Conservation (phyloP, 2,329 filamentous ascomycete species). For the Aspergillus sp. region DNA sequence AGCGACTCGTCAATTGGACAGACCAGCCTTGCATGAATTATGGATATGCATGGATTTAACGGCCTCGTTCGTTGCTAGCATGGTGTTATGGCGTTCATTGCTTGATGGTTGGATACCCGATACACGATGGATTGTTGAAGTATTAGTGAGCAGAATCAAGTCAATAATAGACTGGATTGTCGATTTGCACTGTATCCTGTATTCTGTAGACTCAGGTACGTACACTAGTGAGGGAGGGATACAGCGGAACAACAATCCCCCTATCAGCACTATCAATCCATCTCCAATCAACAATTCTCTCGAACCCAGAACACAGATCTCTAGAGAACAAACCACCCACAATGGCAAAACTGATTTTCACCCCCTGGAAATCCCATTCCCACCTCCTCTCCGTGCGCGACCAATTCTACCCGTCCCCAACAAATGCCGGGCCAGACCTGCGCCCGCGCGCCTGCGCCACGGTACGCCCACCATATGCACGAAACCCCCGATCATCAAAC, state of each 20-base stretch:
- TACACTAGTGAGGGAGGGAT: background rate
- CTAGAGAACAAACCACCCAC: too few species aligned
- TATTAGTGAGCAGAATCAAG: too few species aligned
- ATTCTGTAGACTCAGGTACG: background rate
- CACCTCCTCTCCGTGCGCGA: conserved; percentile 28
- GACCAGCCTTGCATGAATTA: conserved; percentile 25
- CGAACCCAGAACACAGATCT: too few species aligned
- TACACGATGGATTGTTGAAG: too few species aligned
- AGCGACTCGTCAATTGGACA: conserved; percentile 18
- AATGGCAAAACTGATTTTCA: conserved; percentile 35
- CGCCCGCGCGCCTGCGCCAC: conserved; percentile 31
- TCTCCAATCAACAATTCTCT: too few species aligned
- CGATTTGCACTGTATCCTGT: conserved; percentile 7
- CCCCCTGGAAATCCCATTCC: conserved; percentile 32
- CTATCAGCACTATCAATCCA: conserved; percentile 4
- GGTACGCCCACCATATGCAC: conserved; percentile 18
- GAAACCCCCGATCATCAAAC: conserved; percentile 1
- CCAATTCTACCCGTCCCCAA: conserved; percentile 30
- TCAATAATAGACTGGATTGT: conserved; percentile 28
- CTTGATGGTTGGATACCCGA: too few species aligned
- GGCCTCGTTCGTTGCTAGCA: conserved; percentile 3
- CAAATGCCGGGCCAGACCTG: conserved; percentile 26
- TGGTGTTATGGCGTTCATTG: conserved; percentile 15
- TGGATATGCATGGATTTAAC: conserved; percentile 26
- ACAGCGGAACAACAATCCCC: conserved; percentile 11